These are phyloP conservation scores for Pyrenopolyporus hunteri DNA, from an alignment of 495 filamentous ascomycete species.

Conservation along the genomic window DNA sequence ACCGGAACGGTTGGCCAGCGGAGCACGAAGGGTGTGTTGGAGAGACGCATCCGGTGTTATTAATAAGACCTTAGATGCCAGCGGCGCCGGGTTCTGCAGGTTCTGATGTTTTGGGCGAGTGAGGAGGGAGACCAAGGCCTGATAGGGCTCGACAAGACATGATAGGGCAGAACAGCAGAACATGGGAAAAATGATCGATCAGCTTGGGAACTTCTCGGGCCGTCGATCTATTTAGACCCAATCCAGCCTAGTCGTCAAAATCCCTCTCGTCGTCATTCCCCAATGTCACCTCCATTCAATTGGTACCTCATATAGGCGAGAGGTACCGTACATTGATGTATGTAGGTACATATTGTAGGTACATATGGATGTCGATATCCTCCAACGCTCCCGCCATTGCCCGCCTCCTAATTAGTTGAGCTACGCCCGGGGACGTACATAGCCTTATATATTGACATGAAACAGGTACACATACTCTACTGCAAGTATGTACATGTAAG, in stretches of 20 bases:
- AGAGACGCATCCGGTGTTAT: slow-evolving; percentile 23
- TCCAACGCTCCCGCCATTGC: too few species aligned
- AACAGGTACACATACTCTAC: too few species aligned
- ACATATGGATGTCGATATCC: too few species aligned
- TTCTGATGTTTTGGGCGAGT: not conserved
- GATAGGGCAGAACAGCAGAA: slow-evolving; percentile 16
- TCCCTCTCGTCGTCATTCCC: not conserved
- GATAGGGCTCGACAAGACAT: slow-evolving; percentile 28
- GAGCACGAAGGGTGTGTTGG: slow-evolving; percentile 10
- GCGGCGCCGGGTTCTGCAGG: too few species aligned
- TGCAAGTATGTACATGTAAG: too few species aligned
- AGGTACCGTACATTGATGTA: too few species aligned
- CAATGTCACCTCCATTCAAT: not conserved
- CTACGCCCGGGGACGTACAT: too few species aligned
- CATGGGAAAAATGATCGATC: not conserved
- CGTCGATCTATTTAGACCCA: slow-evolving; percentile 26
- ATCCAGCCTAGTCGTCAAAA: slow-evolving; percentile 8
- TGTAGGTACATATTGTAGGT: too few species aligned
- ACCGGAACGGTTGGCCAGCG: slow-evolving; percentile 8
- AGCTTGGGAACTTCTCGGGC: slow-evolving; percentile 5
- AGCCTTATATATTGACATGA: too few species aligned
- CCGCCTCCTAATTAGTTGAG: too few species aligned
- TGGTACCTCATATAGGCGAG: too few species aligned
- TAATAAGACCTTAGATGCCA: slow-evolving; percentile 27
- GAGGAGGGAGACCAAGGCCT: slow-evolving; percentile 9